Percentiles rank a stretch among this genome's conserved stretches.
Evolutionary conservation across 257 asterid genomes (phyloP).

Genomic region (Nicotiana sylvestris): DNA sequence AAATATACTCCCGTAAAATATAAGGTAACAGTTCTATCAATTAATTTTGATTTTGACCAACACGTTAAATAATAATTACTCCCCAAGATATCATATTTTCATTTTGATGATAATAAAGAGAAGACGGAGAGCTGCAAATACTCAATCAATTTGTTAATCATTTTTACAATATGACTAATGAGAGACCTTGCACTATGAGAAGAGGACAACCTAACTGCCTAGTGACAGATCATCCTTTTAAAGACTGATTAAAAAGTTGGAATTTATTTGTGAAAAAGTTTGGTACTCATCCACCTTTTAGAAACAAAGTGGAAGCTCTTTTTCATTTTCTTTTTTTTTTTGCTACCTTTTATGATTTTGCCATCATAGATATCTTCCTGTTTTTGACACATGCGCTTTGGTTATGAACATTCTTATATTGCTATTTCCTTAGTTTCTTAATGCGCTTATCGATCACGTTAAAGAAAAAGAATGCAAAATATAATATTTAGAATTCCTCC

Average conservation of each 20-base stretch:
- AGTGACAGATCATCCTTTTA: background rate
- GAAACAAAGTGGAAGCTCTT: conserved; percentile 2
- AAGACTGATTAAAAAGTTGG: background rate
- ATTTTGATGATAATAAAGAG: background rate
- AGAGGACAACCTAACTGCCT: background rate
- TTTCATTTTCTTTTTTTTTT: background rate
- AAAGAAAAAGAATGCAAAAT: background rate
- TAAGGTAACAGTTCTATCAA: too few relatives aligned
- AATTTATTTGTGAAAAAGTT: background rate
- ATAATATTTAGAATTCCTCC: background rate
- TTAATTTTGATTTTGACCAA: background rate
- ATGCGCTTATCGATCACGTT: background rate
- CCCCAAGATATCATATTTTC: background rate
- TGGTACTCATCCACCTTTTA: conserved; percentile 5
- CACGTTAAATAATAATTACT: background rate
- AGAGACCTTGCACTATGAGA: background rate
- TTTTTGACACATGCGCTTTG: background rate
- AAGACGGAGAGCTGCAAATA: background rate
- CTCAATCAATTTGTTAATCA: conserved; percentile 4
- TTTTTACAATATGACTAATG: background rate
- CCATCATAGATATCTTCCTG: background rate
- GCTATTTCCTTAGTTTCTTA: background rate
- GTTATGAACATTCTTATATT: conserved; percentile 1
- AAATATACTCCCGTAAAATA: too few relatives aligned
- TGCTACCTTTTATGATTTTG: background rate